phyloP scores from a whole-genome alignment of 768 basidiomycete species.

The Leccinum barrowsii region DNA sequence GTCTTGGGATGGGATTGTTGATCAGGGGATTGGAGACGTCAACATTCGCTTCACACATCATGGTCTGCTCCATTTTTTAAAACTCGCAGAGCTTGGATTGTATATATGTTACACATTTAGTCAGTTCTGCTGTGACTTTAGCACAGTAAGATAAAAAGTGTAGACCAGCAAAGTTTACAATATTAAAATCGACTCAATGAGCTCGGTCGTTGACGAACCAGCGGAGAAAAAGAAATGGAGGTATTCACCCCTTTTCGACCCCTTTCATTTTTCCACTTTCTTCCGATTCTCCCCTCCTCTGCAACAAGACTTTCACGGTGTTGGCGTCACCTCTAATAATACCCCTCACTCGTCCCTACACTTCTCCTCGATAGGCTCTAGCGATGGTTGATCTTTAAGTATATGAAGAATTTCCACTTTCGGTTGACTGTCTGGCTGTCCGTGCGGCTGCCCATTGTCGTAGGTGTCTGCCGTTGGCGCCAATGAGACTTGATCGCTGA shows the following conservation, averaged over 20 bases:
- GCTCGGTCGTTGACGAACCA: not conserved
- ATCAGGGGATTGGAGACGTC: conserved; percentile 8
- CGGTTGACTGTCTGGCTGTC: conserved; percentile 29
- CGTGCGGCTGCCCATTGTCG: conserved; percentile 38
- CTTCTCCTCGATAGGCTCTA: conserved; percentile 19
- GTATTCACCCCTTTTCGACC: not conserved
- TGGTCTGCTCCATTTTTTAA: not conserved
- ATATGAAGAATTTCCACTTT: not conserved
- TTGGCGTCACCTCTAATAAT: not conserved
- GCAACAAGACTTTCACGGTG: not conserved
- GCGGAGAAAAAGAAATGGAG: not conserved
- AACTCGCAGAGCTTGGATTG: not conserved
- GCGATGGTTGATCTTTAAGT: conserved; percentile 13
- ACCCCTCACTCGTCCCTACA: not conserved
- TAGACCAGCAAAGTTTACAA: not conserved
- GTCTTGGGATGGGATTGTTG: conserved; percentile 79
- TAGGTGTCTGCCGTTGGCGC: conserved; percentile 10
- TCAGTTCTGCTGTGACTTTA: not conserved
- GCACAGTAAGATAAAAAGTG: not conserved
- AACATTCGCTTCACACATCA: not conserved
- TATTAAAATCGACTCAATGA: not conserved
- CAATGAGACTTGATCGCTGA: conserved; percentile 6
- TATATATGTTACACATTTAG: not conserved
- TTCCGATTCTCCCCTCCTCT: not conserved
- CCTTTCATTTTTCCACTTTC: not conserved